Evolutionary conservation across 805 yeast species (phyloP), one percentile per base, ranked within the genome.

Genomic region (Wickerhamiella occidentalis): DNA sequence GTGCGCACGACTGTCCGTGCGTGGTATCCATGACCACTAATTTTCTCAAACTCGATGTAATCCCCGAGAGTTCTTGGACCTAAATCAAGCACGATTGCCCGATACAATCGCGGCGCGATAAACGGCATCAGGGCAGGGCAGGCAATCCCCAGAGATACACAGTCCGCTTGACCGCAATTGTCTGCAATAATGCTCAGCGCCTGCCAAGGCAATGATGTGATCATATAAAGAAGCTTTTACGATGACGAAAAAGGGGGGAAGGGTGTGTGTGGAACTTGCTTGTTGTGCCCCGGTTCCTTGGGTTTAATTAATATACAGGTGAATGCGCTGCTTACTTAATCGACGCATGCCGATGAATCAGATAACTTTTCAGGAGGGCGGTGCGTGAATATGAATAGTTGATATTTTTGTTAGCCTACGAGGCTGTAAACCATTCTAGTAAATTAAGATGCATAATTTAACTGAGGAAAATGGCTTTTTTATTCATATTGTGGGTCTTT

Each of bases 161-260:
- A 60, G 33, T 65, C 68, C 3, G 65, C 57, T 47, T 63, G 68
- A 4, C 51, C 51, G 42, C 64, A 61, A 25, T 55, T 50, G 42
- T 55, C 53, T 12, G 64, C 57, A 9, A 64, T 58, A 23, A 29
- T 40, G 11, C 48, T 54, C 17, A 61, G 43, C 3, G 64, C 42
- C 47, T 63, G 65, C 25, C 54, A 54, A 0, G 68, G 68, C 2
- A 64, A 50, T 3, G 25, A 25, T n/a, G 33, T 17, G 45, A 41
- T 29, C 33, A 18, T 28, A 8, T 19, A n/a, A n/a, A n/a, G n/a
- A n/a, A n/a, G n/a, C n/a, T n/a, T n/a, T n/a, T n/a, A n/a, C n/a
- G n/a, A 25, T 40, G 26, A 23, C 26, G 26, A 15, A 30, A 19
- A 13, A 22, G 26, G 19, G 30, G 28, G 3, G 21, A n/a, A 18